These are phyloP conservation scores for Colletotrichum sojae DNA, from an alignment of 2,329 filamentous ascomycete genomes.

Conservation along the genomic window DNA sequence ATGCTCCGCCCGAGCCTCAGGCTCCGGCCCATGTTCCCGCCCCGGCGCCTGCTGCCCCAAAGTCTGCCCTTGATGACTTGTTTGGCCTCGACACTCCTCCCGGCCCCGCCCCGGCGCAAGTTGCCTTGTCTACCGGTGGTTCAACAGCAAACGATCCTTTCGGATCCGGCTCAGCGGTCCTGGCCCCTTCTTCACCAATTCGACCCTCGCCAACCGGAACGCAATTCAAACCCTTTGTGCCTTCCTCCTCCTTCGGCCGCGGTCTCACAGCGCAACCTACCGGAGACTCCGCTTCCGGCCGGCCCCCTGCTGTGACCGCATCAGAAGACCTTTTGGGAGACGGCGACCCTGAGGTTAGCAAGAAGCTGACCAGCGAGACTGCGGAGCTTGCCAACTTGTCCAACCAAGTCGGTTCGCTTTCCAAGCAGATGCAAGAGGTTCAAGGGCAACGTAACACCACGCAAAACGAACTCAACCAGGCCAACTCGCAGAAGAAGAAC, in stretches of 20 bases:
- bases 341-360: slow-evolving; percentile 88
- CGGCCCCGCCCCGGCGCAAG: slow-evolving; percentile 67
- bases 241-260: slow-evolving; percentile 92
- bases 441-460: slow-evolving; percentile 84
- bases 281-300: slow-evolving; percentile 69
- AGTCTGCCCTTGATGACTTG: slow-evolving; percentile 91
- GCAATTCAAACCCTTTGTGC: slow-evolving; percentile 91
- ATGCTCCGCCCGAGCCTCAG: slow-evolving; percentile 54
- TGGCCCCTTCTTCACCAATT: slow-evolving; percentile 68
- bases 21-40: slow-evolving; percentile 44
- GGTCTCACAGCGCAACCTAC: slow-evolving; percentile 83
- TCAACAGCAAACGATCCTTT: slow-evolving; percentile 78
- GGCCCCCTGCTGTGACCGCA: slow-evolving; percentile 57
- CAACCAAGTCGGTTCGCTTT: slow-evolving; percentile 91
- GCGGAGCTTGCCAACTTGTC: slow-evolving; percentile 95
- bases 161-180: slow-evolving; percentile 61
- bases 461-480: slow-evolving; percentile 86
- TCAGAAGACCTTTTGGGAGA: slow-evolving; percentile 93
- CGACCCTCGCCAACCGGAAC: slow-evolving; percentile 62
- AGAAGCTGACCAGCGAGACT: slow-evolving; percentile 89
- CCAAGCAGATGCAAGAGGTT: slow-evolving; percentile 94
- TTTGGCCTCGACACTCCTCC: slow-evolving; percentile 83
- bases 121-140: slow-evolving; percentile 80
- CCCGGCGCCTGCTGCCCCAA: slow-evolving; percentile 64
- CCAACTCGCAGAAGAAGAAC: slow-evolving; percentile 89